phyloP scores from a whole-genome alignment of 2,329 filamentous ascomycete genomes.

The Neobulgaria alba region DNA sequence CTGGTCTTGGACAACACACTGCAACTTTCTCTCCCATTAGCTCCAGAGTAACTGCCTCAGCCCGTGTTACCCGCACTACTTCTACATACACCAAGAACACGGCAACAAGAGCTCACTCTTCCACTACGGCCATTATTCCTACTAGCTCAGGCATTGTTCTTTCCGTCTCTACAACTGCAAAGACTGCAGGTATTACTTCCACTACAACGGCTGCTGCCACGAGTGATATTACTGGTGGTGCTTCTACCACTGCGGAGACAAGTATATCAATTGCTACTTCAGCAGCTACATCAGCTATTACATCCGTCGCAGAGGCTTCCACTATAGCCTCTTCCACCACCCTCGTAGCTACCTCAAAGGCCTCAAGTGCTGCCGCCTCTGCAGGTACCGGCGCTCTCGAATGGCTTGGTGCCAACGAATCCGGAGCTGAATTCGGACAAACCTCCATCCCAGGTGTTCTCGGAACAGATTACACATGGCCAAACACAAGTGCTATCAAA shows the following conservation, averaged over 20 bases:
- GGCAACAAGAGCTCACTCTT: background rate
- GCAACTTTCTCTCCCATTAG: background rate
- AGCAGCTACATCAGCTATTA: background rate
- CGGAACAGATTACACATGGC: constrained; percentile 53
- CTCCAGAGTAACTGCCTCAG: too few species aligned
- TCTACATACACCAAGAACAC: background rate
- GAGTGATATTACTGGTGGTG: background rate
- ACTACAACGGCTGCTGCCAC: background rate
- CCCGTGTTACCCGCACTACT: too few species aligned
- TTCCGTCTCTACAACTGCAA: background rate
- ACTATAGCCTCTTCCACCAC: background rate
- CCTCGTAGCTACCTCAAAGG: background rate
- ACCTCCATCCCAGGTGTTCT: constrained; percentile 44
- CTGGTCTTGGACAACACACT: background rate
- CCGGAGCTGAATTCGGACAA: constrained; percentile 55
- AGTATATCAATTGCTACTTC: background rate
- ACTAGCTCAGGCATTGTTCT: background rate
- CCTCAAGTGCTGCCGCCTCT: background rate
- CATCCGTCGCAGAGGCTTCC: background rate
- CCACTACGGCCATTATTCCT: background rate
- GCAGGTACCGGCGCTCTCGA: constrained; percentile 1
- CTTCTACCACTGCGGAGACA: background rate
- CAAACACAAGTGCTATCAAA: constrained; percentile 23
- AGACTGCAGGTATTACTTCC: background rate
- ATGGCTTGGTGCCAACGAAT: constrained; percentile 31